phyloP scores from a whole-genome alignment of 352 stramenopile genomes.

The Pythium chondricola region DNA sequence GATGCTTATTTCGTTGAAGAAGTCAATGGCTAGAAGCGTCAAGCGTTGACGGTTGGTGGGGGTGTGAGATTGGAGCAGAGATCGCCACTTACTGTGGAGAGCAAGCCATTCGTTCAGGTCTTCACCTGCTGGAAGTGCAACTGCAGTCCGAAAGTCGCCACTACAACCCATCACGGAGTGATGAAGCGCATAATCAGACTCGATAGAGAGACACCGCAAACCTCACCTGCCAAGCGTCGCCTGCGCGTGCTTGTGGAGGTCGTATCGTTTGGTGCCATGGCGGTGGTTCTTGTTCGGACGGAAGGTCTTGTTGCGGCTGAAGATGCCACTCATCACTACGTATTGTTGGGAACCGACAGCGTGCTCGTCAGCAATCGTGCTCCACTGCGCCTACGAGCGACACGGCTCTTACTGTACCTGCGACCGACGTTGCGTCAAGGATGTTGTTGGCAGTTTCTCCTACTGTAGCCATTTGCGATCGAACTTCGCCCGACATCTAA shows the following conservation, averaged over 20 bases:
- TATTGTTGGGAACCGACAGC: no score
- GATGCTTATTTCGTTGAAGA: slow-evolving; percentile 93
- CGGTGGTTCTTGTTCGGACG: slow-evolving; percentile 81
- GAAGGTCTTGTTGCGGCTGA: slow-evolving; percentile 84
- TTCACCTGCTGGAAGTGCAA: slow-evolving; percentile 67
- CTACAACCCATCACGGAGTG: no score
- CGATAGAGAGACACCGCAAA: no score
- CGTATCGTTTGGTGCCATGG: slow-evolving; percentile 75
- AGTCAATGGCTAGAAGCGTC: slow-evolving; percentile 77
- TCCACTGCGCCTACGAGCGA: no score
- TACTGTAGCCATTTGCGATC: no score
- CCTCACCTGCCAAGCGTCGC: slow-evolving; percentile 81
- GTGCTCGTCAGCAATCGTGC: no score
- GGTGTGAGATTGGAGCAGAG: background rate
- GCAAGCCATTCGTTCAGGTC: slow-evolving; percentile 91
- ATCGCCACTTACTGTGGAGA: slow-evolving; percentile 68
- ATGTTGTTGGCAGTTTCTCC: no score
- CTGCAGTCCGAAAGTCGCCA: slow-evolving; percentile 58
- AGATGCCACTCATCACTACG: slow-evolving; percentile 59
- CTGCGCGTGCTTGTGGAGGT: slow-evolving; percentile 78
- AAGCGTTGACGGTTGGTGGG: background rate
- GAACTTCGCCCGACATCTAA: no score
- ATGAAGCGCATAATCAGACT: no score
- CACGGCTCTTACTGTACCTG: no score
- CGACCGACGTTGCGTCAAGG: no score